A percentile compares a stretch with the other conserved stretches of the same genome.
Evolutionary conservation across 2,329 filamentous ascomycete genomes (phyloP).

Genomic region (Aspergillus vadensis): DNA sequence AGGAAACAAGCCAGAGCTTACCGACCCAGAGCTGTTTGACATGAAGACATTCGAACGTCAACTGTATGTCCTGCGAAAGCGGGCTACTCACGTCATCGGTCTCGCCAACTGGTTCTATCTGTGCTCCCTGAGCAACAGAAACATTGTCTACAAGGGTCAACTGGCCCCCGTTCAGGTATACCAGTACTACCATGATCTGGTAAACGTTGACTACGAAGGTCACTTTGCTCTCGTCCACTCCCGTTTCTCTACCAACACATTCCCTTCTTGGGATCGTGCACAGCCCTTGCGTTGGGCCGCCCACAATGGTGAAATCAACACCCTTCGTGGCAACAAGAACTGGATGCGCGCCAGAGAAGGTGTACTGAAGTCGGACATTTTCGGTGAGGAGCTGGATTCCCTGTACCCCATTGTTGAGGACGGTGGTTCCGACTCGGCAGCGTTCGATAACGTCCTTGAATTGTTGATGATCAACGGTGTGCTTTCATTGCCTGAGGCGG

Average conservation of each 20-base stretch:
- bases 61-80: constrained; percentile 91
- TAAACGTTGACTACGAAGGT: constrained; percentile 95
- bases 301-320: constrained; percentile 99
- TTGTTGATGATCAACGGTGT: constrained; percentile 94
- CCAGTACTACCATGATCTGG: constrained; percentile 95
- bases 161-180: constrained; percentile 93
- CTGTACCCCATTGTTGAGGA: constrained; percentile 96
- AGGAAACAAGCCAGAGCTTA: constrained; percentile 74
- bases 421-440: constrained; percentile 92
- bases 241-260: constrained; percentile 97
- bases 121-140: constrained; percentile 94
- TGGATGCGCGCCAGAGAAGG: constrained; percentile 98
- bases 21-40: constrained; percentile 79
- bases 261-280: constrained; percentile 96
- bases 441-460: constrained; percentile 96
- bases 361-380: constrained; percentile 88
- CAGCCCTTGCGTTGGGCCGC: constrained; percentile 95
- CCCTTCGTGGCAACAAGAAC: constrained; percentile 95
- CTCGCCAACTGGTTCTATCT: constrained; percentile 99
- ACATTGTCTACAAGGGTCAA: constrained; percentile 99
- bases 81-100: constrained; percentile 89
- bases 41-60: constrained; percentile 86
- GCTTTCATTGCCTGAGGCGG: constrained; percentile 88
- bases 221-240: constrained; percentile 97
- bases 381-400: constrained; percentile 85